Base-by-base conservation (phyloP, 768 basidiomycete genomes). In the Coprinopsis strossmayeri region DNA sequence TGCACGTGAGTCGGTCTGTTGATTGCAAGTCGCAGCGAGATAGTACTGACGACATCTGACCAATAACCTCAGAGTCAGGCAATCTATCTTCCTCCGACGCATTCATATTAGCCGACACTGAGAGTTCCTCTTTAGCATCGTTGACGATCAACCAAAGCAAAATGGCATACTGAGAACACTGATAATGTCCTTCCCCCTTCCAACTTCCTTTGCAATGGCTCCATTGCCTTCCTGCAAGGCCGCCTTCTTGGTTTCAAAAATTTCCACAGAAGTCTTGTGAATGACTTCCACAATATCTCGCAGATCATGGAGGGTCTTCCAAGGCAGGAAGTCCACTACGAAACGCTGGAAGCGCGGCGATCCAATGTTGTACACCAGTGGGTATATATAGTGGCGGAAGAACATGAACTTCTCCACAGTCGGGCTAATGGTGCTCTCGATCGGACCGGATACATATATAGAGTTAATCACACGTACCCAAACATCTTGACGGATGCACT, bases 91-190 rank as follows among this genome's bases (percentile, higher is more conserved):
- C 59, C 25, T 64, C 64, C 15, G 50, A 50, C 1, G 64, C 64
- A 11, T 61, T 55, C 43, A 64, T 59, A 49, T 74, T 75, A 3
- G 64, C 71, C 47, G 62, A 62, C 54, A 76, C 74, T 76, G n/a
- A n/a, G n/a, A n/a, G n/a, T n/a, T n/a, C n/a, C n/a, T n/a, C n/a
- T n/a, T n/a, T n/a, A n/a, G n/a, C n/a, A n/a, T n/a, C n/a, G n/a
- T n/a, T n/a, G n/a, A n/a, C n/a, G n/a, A n/a, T n/a, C n/a, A n/a
- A n/a, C n/a, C n/a, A n/a, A n/a, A n/a, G n/a, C n/a, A n/a, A n/a
- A n/a, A n/a, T n/a, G n/a, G 50, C 72, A 28, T 55, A 78, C 76
- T 54, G 17, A 77, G 57, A 18, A 74, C 62, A 51, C 72, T 77
- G 52, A 76, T 64, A 12, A 78, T 65, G 54, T 77, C 75, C 45